phyloP scores from a whole-genome alignment of 306 rosid species.

The Cucumis sativus region DNA sequence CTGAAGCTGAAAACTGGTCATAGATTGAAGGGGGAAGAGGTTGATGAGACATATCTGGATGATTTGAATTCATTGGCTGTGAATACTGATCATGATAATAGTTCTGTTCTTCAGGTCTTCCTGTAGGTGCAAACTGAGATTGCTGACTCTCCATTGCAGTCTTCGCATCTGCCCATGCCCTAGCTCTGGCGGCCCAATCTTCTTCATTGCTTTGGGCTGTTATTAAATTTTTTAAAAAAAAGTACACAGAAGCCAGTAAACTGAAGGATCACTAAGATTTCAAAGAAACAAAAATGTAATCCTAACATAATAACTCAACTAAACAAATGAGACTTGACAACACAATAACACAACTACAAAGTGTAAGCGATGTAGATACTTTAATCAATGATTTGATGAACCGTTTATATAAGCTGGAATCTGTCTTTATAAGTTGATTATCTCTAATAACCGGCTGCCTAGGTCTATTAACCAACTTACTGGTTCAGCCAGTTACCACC shows the following conservation, averaged over 20 bases:
- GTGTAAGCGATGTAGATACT: not conserved
- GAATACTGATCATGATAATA: slow-evolving; percentile 66
- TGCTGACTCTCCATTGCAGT: slow-evolving; percentile 63
- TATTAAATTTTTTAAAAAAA: not conserved
- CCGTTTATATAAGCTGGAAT: no score
- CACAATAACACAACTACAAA: not conserved
- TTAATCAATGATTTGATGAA: no score
- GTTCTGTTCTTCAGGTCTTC: slow-evolving; percentile 59
- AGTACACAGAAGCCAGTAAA: not conserved
- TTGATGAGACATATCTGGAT: slow-evolving; percentile 50
- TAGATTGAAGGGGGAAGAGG: slow-evolving; percentile 42
- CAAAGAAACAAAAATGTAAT: not conserved
- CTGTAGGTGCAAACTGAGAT: slow-evolving; percentile 44
- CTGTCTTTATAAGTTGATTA: no score
- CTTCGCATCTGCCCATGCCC: slow-evolving; percentile 97
- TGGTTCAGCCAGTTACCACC: no score
- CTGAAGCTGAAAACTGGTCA: slow-evolving; percentile 58
- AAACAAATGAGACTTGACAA: not conserved
- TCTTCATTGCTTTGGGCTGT: slow-evolving; percentile 49
- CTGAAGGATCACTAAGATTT: not conserved
- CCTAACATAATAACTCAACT: not conserved
- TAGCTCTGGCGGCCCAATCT: slow-evolving; percentile 96
- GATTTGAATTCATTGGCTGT: slow-evolving; percentile 33
- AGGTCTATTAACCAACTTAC: no score
- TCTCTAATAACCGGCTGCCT: no score